These are phyloP conservation scores for Amanita rubescens DNA, from an alignment of 768 basidiomycete genomes.

Conservation along the genomic window DNA sequence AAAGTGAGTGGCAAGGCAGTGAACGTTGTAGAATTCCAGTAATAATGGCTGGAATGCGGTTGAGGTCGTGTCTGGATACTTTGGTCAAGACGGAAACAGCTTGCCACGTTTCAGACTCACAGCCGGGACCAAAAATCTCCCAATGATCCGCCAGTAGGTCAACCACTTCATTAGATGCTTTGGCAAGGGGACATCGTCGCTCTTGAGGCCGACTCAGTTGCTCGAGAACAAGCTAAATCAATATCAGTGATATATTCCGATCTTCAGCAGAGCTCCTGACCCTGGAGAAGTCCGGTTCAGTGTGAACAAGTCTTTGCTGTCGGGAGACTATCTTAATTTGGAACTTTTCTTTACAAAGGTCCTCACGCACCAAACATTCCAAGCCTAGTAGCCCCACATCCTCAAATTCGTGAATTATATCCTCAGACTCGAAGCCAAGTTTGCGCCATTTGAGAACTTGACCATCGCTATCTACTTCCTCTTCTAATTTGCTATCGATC, in stretches of 20 bases:
- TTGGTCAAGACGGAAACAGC: slow-evolving; percentile 9
- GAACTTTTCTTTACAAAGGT: not conserved
- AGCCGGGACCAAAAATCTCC: slow-evolving; percentile 80
- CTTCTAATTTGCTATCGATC: slow-evolving; percentile 49
- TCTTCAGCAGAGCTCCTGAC: slow-evolving; percentile 25
- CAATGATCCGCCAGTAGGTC: slow-evolving; percentile 81
- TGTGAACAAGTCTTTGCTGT: slow-evolving; percentile 62
- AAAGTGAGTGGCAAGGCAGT: slow-evolving; percentile 74
- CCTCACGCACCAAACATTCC: slow-evolving; percentile 60
- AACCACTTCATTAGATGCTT: slow-evolving; percentile 80
- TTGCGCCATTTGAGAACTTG: slow-evolving; percentile 62
- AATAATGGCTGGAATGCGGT: slow-evolving; percentile 84
- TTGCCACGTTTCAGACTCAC: slow-evolving; percentile 33
- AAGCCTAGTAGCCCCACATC: slow-evolving; percentile 77
- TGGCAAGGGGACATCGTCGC: slow-evolving; percentile 76
- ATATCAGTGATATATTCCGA: not conserved
- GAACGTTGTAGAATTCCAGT: slow-evolving; percentile 75
- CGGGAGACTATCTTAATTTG: not conserved
- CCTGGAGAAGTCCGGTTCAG: slow-evolving; percentile 71
- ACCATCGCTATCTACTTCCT: slow-evolving; percentile 42
- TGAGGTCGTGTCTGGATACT: slow-evolving; percentile 58
- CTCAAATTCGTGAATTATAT: slow-evolving; percentile 67
- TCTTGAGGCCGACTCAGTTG: slow-evolving; percentile 69
- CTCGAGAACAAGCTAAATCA: slow-evolving; percentile 60
- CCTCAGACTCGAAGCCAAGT: slow-evolving; percentile 73